A percentile compares a stretch with the other conserved stretches of the same genome.
These are phyloP conservation scores for Jacaranda copaia DNA, from an alignment of 257 asterid genomes.

Conservation along the genomic window DNA sequence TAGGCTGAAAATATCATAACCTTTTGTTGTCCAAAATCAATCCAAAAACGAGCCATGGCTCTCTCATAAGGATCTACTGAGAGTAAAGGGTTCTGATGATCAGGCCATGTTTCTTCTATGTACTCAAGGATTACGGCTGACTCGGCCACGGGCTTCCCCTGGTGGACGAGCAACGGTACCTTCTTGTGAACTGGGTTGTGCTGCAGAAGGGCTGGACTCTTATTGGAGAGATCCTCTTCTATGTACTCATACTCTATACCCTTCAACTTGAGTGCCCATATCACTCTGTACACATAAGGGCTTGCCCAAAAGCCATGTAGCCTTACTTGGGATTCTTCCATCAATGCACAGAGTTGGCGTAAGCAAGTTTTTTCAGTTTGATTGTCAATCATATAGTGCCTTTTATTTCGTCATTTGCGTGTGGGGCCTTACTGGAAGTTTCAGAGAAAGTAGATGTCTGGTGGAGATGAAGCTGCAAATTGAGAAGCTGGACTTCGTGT, in stretches of 20 bases:
- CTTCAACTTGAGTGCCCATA: conserved; percentile 51
- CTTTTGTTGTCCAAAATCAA: conserved; percentile 45
- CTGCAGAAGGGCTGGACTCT: conserved; percentile 44
- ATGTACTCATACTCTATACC: conserved; percentile 46
- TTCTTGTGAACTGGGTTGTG: conserved; percentile 49
- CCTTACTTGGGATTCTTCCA: conserved; percentile 47
- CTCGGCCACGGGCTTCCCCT: conserved; percentile 41
- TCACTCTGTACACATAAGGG: conserved; percentile 43
- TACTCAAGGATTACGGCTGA: conserved; percentile 46
- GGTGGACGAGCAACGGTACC: conserved; percentile 54
- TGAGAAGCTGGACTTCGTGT: too few relatives aligned
- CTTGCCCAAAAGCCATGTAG: conserved; percentile 49
- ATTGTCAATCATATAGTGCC: not conserved
- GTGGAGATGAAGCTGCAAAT: too few relatives aligned
- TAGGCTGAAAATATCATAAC: conserved; percentile 24
- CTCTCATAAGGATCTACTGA: conserved; percentile 47
- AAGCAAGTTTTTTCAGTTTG: not conserved
- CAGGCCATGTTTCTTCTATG: conserved; percentile 52
- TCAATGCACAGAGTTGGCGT: conserved; percentile 20
- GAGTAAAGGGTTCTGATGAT: conserved; percentile 35
- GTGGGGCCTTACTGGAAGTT: not conserved
- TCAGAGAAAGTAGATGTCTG: too few relatives aligned
- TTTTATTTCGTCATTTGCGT: not conserved
- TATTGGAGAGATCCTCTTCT: conserved; percentile 47
- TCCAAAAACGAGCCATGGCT: conserved; percentile 50